Evolutionary conservation across 1,284 basidiomycete species (phyloP).

Genomic region (Ganoderma leucocontextum): DNA sequence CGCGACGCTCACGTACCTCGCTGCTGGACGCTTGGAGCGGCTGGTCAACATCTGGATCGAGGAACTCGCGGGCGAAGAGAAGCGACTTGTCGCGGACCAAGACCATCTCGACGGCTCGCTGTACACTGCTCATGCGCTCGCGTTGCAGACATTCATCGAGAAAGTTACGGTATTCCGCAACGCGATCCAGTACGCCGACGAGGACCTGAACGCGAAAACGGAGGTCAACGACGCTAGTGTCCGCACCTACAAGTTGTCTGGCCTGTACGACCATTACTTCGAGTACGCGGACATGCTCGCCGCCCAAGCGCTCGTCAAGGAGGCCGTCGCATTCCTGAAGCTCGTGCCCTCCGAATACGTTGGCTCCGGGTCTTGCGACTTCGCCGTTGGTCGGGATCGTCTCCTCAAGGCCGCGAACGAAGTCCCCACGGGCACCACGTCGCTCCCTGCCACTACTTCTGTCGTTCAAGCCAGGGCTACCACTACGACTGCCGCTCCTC

Average conservation of each 20-base stretch:
- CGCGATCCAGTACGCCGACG: slow-evolving; percentile 89
- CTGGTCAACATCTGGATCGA: slow-evolving; percentile 94
- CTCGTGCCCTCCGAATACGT: slow-evolving; percentile 86
- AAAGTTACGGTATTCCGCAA: slow-evolving; percentile 96
- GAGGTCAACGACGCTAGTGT: slow-evolving; percentile 53
- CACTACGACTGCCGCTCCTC: slow-evolving; percentile 29
- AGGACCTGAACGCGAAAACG: slow-evolving; percentile 63
- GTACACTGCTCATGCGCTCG: slow-evolving; percentile 89
- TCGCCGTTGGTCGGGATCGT: slow-evolving; percentile 71
- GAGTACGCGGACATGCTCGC: slow-evolving; percentile 96
- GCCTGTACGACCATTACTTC: slow-evolving; percentile 92
- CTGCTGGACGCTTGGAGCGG: slow-evolving; percentile 89
- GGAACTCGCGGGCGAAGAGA: slow-evolving; percentile 91
- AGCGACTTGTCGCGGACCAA: slow-evolving; percentile 55
- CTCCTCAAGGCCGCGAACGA: slow-evolving; percentile 58
- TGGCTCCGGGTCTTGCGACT: slow-evolving; percentile 63
- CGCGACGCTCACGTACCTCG: slow-evolving; percentile 92
- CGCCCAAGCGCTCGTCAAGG: slow-evolving; percentile 87
- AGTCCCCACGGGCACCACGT: slow-evolving; percentile 42
- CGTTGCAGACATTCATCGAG: slow-evolving; percentile 95
- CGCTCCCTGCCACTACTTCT: slow-evolving; percentile 35
- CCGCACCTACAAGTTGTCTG: slow-evolving; percentile 84
- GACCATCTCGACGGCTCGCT: slow-evolving; percentile 57
- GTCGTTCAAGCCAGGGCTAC: slow-evolving; percentile 28
- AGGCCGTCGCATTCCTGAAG: slow-evolving; percentile 85